Percentiles rank a stretch among this genome's conserved stretches.
These are phyloP conservation scores for Taphrina betulina DNA, from an alignment of 1,139 yeast genomes.

Conservation along the genomic window DNA sequence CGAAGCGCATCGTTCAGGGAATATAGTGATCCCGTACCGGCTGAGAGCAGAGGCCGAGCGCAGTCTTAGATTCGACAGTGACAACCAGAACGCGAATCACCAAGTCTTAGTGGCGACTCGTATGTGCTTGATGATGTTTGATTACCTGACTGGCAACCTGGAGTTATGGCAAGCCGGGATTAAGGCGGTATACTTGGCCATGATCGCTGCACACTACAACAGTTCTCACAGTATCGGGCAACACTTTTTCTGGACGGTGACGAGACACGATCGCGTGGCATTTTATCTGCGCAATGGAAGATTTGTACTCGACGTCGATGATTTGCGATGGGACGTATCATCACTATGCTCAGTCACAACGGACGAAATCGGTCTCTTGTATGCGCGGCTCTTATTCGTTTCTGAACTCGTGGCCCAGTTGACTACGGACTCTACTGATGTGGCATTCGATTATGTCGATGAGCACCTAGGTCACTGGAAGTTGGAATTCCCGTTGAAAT, in stretches of 20 bases:
- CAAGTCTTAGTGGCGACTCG: slow-evolving; percentile 4
- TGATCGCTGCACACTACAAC: slow-evolving; percentile 7
- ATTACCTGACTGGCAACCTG: slow-evolving; percentile 18
- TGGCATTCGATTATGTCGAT: slow-evolving; percentile 10
- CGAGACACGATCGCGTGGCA: slow-evolving; percentile 22
- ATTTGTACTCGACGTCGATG: slow-evolving; percentile 22
- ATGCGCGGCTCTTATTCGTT: slow-evolving; percentile 7
- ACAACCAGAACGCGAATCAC: background rate
- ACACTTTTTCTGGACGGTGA: slow-evolving; percentile 21
- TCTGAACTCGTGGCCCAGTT: background rate
- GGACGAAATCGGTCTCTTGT: slow-evolving; percentile 6
- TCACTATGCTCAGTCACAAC: background rate
- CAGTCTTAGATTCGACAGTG: slow-evolving; percentile 3
- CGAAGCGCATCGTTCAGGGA: background rate
- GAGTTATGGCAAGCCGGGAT: slow-evolving; percentile 17
- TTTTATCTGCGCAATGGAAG: background rate
- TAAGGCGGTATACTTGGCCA: slow-evolving; percentile 4
- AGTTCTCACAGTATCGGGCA: slow-evolving; percentile 9
- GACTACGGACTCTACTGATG: slow-evolving; percentile 2
- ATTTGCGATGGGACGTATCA: slow-evolving; percentile 23
- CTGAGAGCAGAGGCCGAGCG: slow-evolving; percentile 22
- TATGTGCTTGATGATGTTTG: slow-evolving; percentile 16
- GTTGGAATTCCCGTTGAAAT: slow-evolving; percentile 5
- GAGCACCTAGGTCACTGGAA: slow-evolving; percentile 1
- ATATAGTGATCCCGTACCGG: slow-evolving; percentile 6